Evolutionary conservation across 352 stramenopile genomes (phyloP), one percentile per base, ranked within the genome.

Genomic region (Globisporangium mamillatum): DNA sequence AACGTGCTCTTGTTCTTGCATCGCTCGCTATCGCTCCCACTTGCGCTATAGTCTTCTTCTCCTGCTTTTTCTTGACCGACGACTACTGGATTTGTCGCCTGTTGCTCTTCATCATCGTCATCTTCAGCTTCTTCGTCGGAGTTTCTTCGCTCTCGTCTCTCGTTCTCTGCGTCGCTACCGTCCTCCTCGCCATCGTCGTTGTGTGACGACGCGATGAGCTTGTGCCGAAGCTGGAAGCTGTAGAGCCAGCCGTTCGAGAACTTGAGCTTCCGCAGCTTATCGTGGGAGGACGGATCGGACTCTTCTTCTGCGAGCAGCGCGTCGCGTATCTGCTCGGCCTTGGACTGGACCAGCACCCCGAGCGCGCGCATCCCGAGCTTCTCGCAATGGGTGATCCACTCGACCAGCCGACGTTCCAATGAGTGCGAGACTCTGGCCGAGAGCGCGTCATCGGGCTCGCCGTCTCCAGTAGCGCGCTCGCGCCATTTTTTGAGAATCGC

Each of bases 211-310:
- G 7, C 16, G 16, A 25, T 41, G 27, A 60, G 27, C 18, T 60
- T 60, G 54, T 22, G 32, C 10, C 54, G 54, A 20, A 60, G 16
- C 16, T 60, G 54, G 54, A 60, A 60, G 16, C 27, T 60, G 27
- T 60, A 60, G 54, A 60, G 54, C 54, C 27, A 60, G 16, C 54
- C 27, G 27, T 60, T 60, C 16, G 54, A 60, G 54, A 60, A 60
- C 14, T 36, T 60, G 27, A 60, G 54, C 54, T 60, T 44, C 6
- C 54, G 54, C 10, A 60, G 54, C 54, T 60, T 60, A 16, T 60
- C 54, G 16, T 44, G 25, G 25, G 34, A 22, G 25, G 34, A 22
- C 16, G 54, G 27, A 5, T 7, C 10, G 14, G 54, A 9, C 54
- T 41, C 25, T 14, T 34, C 54, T 20, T 41, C 54, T 20, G 27